Evolutionary conservation across 2,329 filamentous ascomycete genomes (phyloP).

Genomic region (Geoglossum cookeanum): DNA sequence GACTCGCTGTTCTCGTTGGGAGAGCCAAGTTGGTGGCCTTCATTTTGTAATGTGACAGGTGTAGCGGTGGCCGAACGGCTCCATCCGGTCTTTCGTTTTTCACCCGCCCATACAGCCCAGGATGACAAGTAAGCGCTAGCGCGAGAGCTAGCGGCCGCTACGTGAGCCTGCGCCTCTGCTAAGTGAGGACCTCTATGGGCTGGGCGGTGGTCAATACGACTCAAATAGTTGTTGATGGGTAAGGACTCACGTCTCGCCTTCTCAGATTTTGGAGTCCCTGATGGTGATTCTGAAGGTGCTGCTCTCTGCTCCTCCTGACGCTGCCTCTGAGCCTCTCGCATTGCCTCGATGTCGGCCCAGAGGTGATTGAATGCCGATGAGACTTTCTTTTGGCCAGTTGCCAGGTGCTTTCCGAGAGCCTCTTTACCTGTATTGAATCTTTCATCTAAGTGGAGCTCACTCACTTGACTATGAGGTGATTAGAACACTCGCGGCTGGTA

Average conservation of each 20-base stretch:
- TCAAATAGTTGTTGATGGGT: slow-evolving; percentile 7
- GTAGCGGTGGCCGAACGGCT: neutral
- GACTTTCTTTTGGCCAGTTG: slow-evolving; percentile 72
- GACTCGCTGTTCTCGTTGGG: neutral
- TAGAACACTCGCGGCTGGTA: neutral
- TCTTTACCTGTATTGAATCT: slow-evolving; percentile 68
- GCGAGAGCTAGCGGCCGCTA: slow-evolving; percentile 32
- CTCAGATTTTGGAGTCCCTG: slow-evolving; percentile 12
- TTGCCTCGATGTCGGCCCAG: slow-evolving; percentile 74
- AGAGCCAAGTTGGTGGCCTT: neutral
- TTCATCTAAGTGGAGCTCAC: slow-evolving; percentile 86
- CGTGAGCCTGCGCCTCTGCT: slow-evolving; percentile 33
- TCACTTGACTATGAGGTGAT: slow-evolving; percentile 41
- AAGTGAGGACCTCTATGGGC: slow-evolving; percentile 27
- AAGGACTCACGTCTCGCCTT: slow-evolving; percentile 17
- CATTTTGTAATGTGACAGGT: neutral
- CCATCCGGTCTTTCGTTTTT: slow-evolving; percentile 46
- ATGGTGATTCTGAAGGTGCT: slow-evolving; percentile 7
- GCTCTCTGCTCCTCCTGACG: slow-evolving; percentile 28
- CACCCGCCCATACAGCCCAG: slow-evolving; percentile 52
- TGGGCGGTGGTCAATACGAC: slow-evolving; percentile 1
- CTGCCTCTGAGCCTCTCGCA: slow-evolving; percentile 54
- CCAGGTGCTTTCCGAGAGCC: slow-evolving; percentile 72
- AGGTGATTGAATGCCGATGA: slow-evolving; percentile 72
- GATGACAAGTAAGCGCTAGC: slow-evolving; percentile 44